A percentile compares a stretch with the other conserved stretches of the same genome.
Conservation (phyloP, 2,329 filamentous ascomycete species). For the Colletotrichum sp. region DNA sequence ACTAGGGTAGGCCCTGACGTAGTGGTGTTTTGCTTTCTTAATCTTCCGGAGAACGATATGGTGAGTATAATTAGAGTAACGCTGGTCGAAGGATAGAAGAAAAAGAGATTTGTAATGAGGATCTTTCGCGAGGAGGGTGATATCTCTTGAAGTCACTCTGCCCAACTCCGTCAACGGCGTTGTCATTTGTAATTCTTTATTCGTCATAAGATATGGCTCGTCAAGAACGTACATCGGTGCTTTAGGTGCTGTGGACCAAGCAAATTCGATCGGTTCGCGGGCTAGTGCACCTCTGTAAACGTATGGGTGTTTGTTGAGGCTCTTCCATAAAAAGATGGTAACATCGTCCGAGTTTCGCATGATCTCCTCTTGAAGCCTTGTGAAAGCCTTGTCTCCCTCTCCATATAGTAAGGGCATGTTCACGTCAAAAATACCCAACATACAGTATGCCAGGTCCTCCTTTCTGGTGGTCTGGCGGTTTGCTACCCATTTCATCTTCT, state of each 20-base stretch:
- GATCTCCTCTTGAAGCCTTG: constrained; percentile 10
- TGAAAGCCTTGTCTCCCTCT: constrained; percentile 26
- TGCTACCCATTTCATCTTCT: constrained; percentile 30
- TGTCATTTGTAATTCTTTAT: neutral
- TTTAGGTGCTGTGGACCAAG: neutral
- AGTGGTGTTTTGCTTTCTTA: too few relatives aligned
- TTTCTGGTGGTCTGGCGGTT: constrained; percentile 20
- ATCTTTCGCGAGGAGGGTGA: too few relatives aligned
- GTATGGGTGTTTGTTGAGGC: too few relatives aligned
- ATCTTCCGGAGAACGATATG: too few relatives aligned
- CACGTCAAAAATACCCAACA: constrained; percentile 28
- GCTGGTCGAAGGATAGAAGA: too few relatives aligned
- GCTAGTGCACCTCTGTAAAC: neutral
- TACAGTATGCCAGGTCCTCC: constrained; percentile 28
- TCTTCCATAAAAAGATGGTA: neutral
- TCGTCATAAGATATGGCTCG: neutral
- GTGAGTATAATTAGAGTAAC: too few relatives aligned
- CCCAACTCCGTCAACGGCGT: too few relatives aligned
- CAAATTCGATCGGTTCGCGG: neutral
- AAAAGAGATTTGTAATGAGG: too few relatives aligned
- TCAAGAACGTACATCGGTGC: neutral
- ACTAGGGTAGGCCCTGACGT: too few relatives aligned
- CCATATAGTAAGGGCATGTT: constrained; percentile 28
- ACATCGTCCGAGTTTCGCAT: neutral
- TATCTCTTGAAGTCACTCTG: too few relatives aligned